Evolutionary conservation across 768 basidiomycete species (phyloP).

Genomic region (Leccinum obscurum): DNA sequence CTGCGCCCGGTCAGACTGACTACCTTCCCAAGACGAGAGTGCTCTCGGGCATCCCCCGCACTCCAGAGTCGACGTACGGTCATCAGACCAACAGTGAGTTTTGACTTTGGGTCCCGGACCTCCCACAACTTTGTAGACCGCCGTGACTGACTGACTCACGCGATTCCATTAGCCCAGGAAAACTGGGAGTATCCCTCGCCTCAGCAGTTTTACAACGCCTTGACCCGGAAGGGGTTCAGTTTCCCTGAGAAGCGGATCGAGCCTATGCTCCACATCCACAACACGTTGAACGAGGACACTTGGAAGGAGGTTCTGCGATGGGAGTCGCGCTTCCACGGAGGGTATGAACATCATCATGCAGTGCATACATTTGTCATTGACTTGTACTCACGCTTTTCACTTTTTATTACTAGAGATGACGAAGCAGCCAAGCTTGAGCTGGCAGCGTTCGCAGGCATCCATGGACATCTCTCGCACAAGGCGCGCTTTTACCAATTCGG

Average conservation of each 20-base stretch:
- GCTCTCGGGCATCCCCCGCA: slow-evolving; percentile 10
- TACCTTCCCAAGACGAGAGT: slow-evolving; percentile 1
- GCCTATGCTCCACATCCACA: slow-evolving; percentile 11
- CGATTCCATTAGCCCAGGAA: slow-evolving; percentile 4
- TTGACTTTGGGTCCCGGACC: not conserved
- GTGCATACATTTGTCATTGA: not conserved
- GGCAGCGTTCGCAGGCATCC: slow-evolving; percentile 14
- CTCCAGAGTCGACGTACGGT: slow-evolving; percentile 9
- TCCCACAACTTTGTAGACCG: too few relatives aligned
- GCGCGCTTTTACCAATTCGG: slow-evolving; percentile 7
- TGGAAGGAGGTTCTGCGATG: slow-evolving; percentile 11
- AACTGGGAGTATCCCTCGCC: slow-evolving; percentile 17
- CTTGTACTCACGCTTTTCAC: not conserved
- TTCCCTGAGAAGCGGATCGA: slow-evolving; percentile 6
- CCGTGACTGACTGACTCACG: not conserved
- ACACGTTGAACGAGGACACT: slow-evolving; percentile 12
- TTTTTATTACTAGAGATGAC: not conserved
- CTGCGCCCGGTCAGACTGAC: slow-evolving; percentile 1
- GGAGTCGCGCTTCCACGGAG: slow-evolving; percentile 18
- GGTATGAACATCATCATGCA: not conserved
- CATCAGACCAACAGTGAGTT: slow-evolving; percentile 14
- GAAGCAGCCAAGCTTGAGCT: slow-evolving; percentile 13
- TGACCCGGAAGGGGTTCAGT: slow-evolving; percentile 12
- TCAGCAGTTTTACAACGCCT: slow-evolving; percentile 16
- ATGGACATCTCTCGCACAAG: slow-evolving; percentile 17